phyloP scores from a whole-genome alignment of 2,329 filamentous ascomycete species.

The Thielaviopsis ethacetica region DNA sequence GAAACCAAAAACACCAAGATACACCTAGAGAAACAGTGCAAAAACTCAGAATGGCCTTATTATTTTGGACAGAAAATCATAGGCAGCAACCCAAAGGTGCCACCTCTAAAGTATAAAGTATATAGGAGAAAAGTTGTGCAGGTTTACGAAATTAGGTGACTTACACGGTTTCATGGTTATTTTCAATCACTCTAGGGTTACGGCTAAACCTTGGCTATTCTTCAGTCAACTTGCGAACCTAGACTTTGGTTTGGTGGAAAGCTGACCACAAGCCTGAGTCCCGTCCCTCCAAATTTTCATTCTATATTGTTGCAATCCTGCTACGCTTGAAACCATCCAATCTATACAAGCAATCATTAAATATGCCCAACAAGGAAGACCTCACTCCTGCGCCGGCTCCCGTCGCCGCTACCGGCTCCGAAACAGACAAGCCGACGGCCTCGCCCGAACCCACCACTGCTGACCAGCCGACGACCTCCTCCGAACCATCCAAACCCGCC shows the following conservation, averaged over 20 bases:
- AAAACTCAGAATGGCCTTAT: too few species aligned
- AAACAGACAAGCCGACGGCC: not conserved
- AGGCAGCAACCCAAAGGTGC: too few species aligned
- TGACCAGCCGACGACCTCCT: slow-evolving; percentile 1
- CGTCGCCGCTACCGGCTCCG: not conserved
- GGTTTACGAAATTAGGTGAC: not conserved
- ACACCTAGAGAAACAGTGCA: too few species aligned
- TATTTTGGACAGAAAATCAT: too few species aligned
- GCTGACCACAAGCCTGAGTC: not conserved
- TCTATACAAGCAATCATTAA: not conserved
- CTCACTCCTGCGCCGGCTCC: not conserved
- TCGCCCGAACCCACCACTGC: slow-evolving; percentile 1
- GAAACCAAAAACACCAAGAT: too few species aligned
- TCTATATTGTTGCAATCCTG: not conserved
- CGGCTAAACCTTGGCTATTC: not conserved
- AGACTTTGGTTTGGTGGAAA: not conserved
- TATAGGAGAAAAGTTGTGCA: too few species aligned
- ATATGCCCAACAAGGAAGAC: slow-evolving; percentile 11
- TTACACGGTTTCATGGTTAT: too few species aligned
- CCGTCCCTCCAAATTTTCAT: not conserved
- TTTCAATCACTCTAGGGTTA: not conserved
- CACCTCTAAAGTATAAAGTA: too few species aligned
- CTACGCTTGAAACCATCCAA: not conserved
- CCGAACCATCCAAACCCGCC: slow-evolving; percentile 10
- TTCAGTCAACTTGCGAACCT: not conserved